These are phyloP conservation scores for Tripterygium wilfordii DNA, from an alignment of 177 flowering plant species.

Conservation along the genomic window DNA sequence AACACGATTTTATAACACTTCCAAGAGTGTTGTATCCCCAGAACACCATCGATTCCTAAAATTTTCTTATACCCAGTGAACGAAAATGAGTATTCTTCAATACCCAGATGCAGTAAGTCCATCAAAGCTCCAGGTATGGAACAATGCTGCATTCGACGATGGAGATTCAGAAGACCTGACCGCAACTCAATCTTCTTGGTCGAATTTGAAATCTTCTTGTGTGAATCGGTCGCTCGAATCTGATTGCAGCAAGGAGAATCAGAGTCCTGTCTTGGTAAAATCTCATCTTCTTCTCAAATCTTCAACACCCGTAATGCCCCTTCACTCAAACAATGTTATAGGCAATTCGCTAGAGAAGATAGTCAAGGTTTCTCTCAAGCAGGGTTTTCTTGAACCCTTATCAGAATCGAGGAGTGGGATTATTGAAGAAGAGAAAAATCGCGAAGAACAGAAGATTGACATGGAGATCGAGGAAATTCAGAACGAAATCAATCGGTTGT, in stretches of 20 bases:
- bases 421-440: constrained; percentile 13
- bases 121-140: constrained; percentile 64
- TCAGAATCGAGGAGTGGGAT: constrained; percentile 14
- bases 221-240: constrained; percentile 30
- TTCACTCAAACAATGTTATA: constrained; percentile 11
- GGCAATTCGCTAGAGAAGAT: constrained; percentile 20
- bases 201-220: no score
- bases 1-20: no score
- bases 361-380: background rate
- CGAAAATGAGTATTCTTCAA: constrained; percentile 47
- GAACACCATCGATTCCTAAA: no score
- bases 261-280: constrained; percentile 22
- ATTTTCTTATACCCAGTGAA: no score
- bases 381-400: no score
- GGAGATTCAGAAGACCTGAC: constrained; percentile 20
- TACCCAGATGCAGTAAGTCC: constrained; percentile 38
- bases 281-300: constrained; percentile 25
- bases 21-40: no score
- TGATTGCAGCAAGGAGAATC: constrained; percentile 64
- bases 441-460: constrained; percentile 42
- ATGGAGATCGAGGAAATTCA: constrained; percentile 65
- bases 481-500: constrained; percentile 52
- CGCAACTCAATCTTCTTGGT: constrained; percentile 32
- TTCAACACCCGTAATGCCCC: constrained; percentile 24
- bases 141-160: constrained; percentile 73